These are phyloP conservation scores for Backusella psychrophila DNA, from an alignment of 192 early-diverging fungal species.

Conservation along the genomic window DNA sequence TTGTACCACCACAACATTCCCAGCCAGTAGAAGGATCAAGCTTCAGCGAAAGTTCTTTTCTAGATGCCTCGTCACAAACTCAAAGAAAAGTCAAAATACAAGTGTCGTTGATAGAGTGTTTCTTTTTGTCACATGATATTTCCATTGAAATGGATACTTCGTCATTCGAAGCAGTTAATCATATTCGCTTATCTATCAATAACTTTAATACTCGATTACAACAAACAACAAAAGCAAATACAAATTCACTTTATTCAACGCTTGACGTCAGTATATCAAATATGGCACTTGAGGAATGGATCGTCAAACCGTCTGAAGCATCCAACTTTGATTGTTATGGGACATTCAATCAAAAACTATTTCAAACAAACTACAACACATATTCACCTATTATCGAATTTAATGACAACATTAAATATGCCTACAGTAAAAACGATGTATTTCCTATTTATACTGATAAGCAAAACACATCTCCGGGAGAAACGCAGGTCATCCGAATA, in stretches of 20 bases:
- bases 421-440: not conserved
- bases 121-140: slow-evolving; percentile 22
- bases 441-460: not conserved
- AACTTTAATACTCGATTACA: slow-evolving; percentile 27
- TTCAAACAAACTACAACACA: not conserved
- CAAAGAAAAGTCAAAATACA: slow-evolving; percentile 38
- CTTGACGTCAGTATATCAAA: not conserved
- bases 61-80: not conserved
- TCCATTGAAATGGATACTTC: not conserved
- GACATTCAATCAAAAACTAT: not conserved
- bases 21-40: not conserved
- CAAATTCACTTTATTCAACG: not conserved
- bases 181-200: slow-evolving; percentile 40
- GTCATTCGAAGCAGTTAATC: slow-evolving; percentile 13
- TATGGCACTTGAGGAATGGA: slow-evolving; percentile 6
- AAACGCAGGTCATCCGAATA: slow-evolving; percentile 11
- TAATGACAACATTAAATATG: not conserved
- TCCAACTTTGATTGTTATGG: not conserved
- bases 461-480: no score
- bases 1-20: not conserved
- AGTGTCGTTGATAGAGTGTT: slow-evolving; percentile 34
- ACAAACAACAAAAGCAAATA: not conserved
- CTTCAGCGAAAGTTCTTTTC: not conserved
- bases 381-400: slow-evolving; percentile 3
- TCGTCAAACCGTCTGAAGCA: not conserved